These are phyloP conservation scores for Luzula sylvatica DNA, from an alignment of 176 grass and related monocot genomes.

Conservation along the genomic window DNA sequence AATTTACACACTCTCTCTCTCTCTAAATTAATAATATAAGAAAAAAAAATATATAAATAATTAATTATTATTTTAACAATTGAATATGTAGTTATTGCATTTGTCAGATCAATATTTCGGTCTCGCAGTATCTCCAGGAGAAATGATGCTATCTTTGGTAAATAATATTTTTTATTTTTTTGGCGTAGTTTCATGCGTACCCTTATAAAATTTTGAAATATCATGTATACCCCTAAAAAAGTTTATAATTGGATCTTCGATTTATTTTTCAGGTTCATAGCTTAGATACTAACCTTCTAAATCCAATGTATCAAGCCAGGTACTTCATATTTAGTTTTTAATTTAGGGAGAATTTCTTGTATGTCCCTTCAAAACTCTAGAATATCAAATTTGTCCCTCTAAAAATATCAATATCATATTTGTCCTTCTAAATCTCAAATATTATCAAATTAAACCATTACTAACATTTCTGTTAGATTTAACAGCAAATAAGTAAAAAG, in stretches of 20 bases:
- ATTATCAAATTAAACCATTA: too few species aligned
- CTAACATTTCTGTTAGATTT: too few species aligned
- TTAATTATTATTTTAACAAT: slow-evolving; percentile 21
- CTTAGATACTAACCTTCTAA: slow-evolving; percentile 55
- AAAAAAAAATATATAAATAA: slow-evolving; percentile 1
- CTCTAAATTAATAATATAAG: not conserved
- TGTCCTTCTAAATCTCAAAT: too few species aligned
- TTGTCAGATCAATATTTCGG: slow-evolving; percentile 72
- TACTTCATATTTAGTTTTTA: slow-evolving; percentile 15
- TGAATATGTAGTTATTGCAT: slow-evolving; percentile 55
- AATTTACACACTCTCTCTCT: too few species aligned
- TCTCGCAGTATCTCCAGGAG: slow-evolving; percentile 68
- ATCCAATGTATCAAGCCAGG: slow-evolving; percentile 97
- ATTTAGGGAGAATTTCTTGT: too few species aligned
- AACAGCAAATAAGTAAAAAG: too few species aligned
- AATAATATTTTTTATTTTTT: slow-evolving; percentile 21
- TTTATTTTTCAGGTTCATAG: slow-evolving; percentile 46
- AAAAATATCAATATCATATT: too few species aligned
- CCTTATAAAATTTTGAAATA: too few species aligned
- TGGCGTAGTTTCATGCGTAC: slow-evolving; percentile 20
- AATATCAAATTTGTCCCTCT: too few species aligned
- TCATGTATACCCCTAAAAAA: not conserved
- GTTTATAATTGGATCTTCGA: not conserved
- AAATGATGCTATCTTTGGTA: slow-evolving; percentile 80
- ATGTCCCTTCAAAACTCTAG: too few species aligned